Base-by-base conservation (phyloP, 768 basidiomycete genomes). In the Leccinum obscurum region DNA sequence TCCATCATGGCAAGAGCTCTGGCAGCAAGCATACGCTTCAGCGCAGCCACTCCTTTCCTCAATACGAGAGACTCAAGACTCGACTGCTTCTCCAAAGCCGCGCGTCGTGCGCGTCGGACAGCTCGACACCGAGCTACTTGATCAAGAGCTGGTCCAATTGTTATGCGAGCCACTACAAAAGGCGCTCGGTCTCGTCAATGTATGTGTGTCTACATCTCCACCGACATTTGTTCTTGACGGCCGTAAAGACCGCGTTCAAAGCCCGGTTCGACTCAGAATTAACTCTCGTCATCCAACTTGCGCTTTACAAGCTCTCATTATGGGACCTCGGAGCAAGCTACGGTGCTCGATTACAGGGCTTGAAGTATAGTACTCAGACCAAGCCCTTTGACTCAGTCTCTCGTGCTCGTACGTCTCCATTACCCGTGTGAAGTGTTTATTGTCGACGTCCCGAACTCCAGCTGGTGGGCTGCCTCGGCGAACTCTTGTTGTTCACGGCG, bases 71-170 rank as follows among this genome's bases (percentile, higher is more conserved):
- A 72, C 77, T 13, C 64, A 86, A 24, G 66, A 66, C 22, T 61
- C 73, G 6, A 64, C 69, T 9, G 55, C 70, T 15, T 56, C 69
- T n/a, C 73, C 77, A 26, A 57, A 62, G 52, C 70, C 80, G 28
- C 81, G 88, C n/a, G 76, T 88, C 32, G 78, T 85, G 26, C 90
- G 95, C 49, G 93, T 98, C 52, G 90, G 91, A 8, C 92, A 96
- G 73, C 85, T 98, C 56, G 96, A 98, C 72, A 86, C 95, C 3
- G 89, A 93, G 66, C 80, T 95, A 24, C 82, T 98, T 52, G 96
- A 98, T 76, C 85, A 88, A 64, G 94, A 97, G 63, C 83, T 98
- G 17, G 85, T 90, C 34, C 82, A 86, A 30, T 76, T 97, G 61
- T 80, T 98, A 34, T 86, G 85, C 67, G 91, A 91, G 56, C 95